Percentiles rank a stretch among this genome's conserved stretches.
Conservation (phyloP, 208 protist species). For the Phytomonas francai region DNA sequence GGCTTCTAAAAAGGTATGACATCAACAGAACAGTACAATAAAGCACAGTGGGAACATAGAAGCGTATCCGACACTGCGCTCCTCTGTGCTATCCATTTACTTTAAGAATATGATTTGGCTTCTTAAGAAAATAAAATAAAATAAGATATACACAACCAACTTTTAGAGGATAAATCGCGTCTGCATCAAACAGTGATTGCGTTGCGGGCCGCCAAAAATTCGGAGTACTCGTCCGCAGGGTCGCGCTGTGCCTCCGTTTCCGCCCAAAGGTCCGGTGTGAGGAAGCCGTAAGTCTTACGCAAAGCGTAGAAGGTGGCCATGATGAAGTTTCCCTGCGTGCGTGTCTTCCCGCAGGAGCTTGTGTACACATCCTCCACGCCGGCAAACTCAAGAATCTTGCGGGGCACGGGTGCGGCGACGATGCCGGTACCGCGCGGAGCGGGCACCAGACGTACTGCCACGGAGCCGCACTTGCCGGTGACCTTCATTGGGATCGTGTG, state of each 20-base stretch:
- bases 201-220: conserved; percentile 42
- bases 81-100: too few relatives aligned
- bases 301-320: conserved; percentile 98
- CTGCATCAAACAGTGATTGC: too few relatives aligned
- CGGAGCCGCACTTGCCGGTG: conserved; percentile 99
- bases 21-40: too few relatives aligned
- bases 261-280: conserved; percentile 98
- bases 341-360: conserved; percentile 94
- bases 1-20: too few relatives aligned
- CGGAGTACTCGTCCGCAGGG: conserved; percentile 91
- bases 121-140: conserved; percentile 6
- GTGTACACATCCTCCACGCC: conserved; percentile 99
- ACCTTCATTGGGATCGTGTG: conserved; percentile 99
- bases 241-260: conserved; percentile 77
- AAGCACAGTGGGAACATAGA: too few relatives aligned
- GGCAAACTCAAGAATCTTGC: conserved; percentile 98
- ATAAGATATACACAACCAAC: background rate
- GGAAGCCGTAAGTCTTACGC: conserved; percentile 95
- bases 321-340: conserved; percentile 99
- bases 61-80: too few relatives aligned
- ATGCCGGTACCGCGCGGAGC: conserved; percentile 99
- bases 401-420: conserved; percentile 95
- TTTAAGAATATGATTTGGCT: background rate
- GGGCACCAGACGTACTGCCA: conserved; percentile 96
- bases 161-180: too few relatives aligned